Percentiles rank a stretch among this genome's conserved stretches.
Evolutionary conservation across 306 rosid genomes (phyloP).

Genomic region (Citrullus mucosospermus): DNA sequence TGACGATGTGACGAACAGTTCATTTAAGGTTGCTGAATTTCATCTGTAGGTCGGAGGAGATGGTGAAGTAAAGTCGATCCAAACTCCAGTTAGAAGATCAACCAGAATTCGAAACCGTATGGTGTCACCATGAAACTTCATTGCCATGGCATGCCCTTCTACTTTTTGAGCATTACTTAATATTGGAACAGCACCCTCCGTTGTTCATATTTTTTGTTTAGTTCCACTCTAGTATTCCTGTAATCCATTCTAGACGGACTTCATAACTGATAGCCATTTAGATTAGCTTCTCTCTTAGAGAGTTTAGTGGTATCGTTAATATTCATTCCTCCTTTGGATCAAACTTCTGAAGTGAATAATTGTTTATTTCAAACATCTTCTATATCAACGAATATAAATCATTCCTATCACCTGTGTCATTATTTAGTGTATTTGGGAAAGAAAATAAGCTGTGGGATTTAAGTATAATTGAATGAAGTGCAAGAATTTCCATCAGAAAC

Average conservation of each 20-base stretch:
- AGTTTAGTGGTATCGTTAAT: neutral
- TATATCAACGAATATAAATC: neutral
- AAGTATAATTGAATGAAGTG: neutral
- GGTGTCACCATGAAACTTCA: slow-evolving; percentile 22
- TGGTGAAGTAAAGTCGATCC: slow-evolving; percentile 11
- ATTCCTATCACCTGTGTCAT: neutral
- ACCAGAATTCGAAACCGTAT: slow-evolving; percentile 28
- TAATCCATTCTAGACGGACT: neutral
- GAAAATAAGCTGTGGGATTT: neutral
- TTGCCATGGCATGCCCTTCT: neutral
- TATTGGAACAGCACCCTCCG: neutral
- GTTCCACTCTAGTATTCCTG: neutral
- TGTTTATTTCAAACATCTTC: neutral
- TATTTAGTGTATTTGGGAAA: neutral
- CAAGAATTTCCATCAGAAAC: neutral
- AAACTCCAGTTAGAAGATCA: slow-evolving; percentile 41
- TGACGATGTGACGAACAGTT: neutral
- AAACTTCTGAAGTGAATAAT: neutral
- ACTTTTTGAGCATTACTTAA: neutral
- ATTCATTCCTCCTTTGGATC: neutral
- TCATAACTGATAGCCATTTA: neutral
- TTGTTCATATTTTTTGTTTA: neutral
- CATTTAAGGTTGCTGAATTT: neutral
- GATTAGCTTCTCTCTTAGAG: neutral
- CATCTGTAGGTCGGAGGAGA: slow-evolving; percentile 15